Conservation (phyloP, 2,329 filamentous ascomycete species). For the Microcyclospora tardicrescens region DNA sequence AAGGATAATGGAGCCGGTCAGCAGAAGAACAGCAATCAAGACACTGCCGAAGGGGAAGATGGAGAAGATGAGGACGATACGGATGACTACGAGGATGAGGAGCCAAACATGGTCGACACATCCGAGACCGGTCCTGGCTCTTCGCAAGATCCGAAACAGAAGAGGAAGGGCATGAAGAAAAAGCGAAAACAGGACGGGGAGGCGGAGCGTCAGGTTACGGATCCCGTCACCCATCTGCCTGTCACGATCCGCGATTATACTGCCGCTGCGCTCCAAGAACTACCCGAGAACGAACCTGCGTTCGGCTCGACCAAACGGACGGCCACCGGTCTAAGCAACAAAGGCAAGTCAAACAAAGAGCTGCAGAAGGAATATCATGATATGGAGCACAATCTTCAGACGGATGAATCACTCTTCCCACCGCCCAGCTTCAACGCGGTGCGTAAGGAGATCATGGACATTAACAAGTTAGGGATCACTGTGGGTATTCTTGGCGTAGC, state of each 20-base stretch:
- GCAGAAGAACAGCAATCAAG: conserved; percentile 5
- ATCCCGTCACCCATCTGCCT: conserved; percentile 59
- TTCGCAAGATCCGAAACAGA: conserved; percentile 31
- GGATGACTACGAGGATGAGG: conserved; percentile 11
- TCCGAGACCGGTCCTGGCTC: conserved; percentile 26
- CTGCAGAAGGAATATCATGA: conserved; percentile 32
- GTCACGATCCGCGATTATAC: conserved; percentile 58
- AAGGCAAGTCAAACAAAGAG: conserved; percentile 32
- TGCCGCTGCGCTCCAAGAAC: conserved; percentile 42
- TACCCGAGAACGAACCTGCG: conserved; percentile 33
- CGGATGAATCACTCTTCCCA: conserved; percentile 40
- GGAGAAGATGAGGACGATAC: conserved; percentile 7
- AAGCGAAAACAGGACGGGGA: conserved; percentile 31
- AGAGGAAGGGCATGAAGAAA: conserved; percentile 36
- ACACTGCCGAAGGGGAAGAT: conserved; percentile 4
- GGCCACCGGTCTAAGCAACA: conserved; percentile 32
- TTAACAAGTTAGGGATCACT: conserved; percentile 34
- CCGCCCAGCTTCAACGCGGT: conserved; percentile 38
- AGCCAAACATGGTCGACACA: conserved; percentile 26
- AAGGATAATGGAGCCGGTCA: conserved; percentile 7
- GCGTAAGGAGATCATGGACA: conserved; percentile 30
- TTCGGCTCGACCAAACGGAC: conserved; percentile 28
- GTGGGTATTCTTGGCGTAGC: conserved; percentile 23
- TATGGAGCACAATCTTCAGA: conserved; percentile 29
- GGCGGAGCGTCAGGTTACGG: conserved; percentile 50